These are phyloP conservation scores for Xylaria palmicola DNA, from an alignment of 495 filamentous ascomycete species.

Conservation along the genomic window DNA sequence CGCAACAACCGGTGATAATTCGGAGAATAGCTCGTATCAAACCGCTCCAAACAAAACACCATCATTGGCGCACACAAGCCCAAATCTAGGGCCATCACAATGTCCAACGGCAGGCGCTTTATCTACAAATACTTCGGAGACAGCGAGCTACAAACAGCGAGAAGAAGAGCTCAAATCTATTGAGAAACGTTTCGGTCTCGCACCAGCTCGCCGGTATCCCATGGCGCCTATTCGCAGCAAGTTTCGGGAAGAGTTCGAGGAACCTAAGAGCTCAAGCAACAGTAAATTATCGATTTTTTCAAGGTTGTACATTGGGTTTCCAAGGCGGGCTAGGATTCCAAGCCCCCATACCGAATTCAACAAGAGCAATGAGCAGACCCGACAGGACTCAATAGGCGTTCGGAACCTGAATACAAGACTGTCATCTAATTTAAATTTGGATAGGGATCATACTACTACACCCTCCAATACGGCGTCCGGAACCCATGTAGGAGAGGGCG, in stretches of 20 bases:
- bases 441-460: too few relatives aligned
- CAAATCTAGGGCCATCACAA: neutral
- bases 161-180: constrained; percentile 28
- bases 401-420: neutral
- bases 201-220: constrained; percentile 28
- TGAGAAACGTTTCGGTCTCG: constrained; percentile 34
- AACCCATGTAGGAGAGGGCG: neutral
- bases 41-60: constrained; percentile 25
- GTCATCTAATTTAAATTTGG: neutral
- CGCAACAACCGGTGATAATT: constrained; percentile 27
- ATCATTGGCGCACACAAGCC: constrained; percentile 14
- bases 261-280: constrained; percentile 13
- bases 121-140: constrained; percentile 20
- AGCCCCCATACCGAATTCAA: constrained; percentile 17
- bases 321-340: constrained; percentile 23
- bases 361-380: constrained; percentile 17
- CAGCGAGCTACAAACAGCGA: constrained; percentile 25
- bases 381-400: neutral
- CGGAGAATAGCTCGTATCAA: constrained; percentile 29
- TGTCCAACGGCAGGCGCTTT: constrained; percentile 9
- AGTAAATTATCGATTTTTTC: constrained; percentile 33
- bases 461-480: too few relatives aligned
- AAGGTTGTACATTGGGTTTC: constrained; percentile 32
- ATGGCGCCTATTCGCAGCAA: constrained; percentile 28
- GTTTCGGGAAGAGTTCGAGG: constrained; percentile 33